Base-by-base conservation (phyloP, 2,329 filamentous ascomycete species). In the Claviceps africana region DNA sequence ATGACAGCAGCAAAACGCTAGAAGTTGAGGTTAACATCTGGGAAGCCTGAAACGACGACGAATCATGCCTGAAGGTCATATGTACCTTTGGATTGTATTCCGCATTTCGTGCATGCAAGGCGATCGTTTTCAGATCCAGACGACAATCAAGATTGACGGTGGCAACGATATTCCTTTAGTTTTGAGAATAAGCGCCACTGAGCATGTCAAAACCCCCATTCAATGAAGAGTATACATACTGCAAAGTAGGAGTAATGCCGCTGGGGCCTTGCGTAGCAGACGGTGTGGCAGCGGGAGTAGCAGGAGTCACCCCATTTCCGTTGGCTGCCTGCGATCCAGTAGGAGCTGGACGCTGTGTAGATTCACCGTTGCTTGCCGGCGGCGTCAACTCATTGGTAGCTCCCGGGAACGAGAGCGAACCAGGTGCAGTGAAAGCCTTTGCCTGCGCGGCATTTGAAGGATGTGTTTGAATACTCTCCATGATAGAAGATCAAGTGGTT, bases 1-100 rank as follows among this genome's bases (percentile, higher is more conserved):
- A 98, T 97, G 59, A 97, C 91, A 66, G 91, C 91, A 62, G 91
- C 93, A 67, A 97, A 97, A 85, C 91, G 91, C 89, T 95, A 61
- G 21, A 2, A n/a, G 56, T 47, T 42, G 11, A 46, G 51, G 55
- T 62, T 50, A 57, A 56, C 54, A 54, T 45, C 1, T 21, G 25
- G 5, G 9, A 2, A 46, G 40, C 40, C 39, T 28, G 51, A 46
- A 51, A 50, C 31, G 39, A 51, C 43, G 47, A 17, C 11, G n/a
- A n/a, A 56, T 58, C 60, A 65, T n/a, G 30, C 13, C 10, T 25
- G 39, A n/a, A 10, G 5, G 4, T 5, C 11, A 4, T 22, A 44
- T 48, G 72, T 87, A 91, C 87, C 86, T 96, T 95, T 56, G 89
- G 90, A 67, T 95, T 96, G 78, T 96, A 96, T 77, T 97, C 93